Conservation (phyloP, 306 rosid species). For the Vigna reflexopilosa region DNA sequence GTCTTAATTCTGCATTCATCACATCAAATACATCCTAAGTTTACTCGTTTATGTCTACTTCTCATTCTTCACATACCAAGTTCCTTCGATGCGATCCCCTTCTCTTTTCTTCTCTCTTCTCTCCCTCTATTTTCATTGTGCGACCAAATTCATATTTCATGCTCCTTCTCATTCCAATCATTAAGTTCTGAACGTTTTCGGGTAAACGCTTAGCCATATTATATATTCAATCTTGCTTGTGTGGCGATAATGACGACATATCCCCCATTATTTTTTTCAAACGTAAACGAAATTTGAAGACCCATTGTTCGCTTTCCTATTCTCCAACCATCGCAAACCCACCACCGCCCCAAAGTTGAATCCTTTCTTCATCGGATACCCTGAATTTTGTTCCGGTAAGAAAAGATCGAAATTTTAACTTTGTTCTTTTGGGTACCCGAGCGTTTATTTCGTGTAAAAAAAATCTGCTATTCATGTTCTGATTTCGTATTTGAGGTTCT, state of each 20-base stretch:
- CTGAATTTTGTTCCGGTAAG: constrained; percentile 56
- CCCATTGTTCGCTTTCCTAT: constrained; percentile 34
- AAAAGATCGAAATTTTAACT: constrained; percentile 38
- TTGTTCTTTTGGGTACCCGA: constrained; percentile 32
- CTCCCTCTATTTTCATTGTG: neutral
- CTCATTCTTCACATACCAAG: neutral
- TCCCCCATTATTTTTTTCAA: constrained; percentile 3
- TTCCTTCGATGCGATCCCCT: neutral
- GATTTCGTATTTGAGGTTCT: constrained; percentile 21
- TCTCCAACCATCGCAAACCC: constrained; percentile 5
- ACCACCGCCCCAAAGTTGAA: constrained; percentile 11
- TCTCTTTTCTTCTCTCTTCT: neutral
- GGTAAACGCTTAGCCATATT: neutral
- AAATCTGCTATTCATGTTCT: neutral
- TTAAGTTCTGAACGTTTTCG: neutral
- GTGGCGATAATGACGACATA: constrained; percentile 6
- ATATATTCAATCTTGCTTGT: neutral
- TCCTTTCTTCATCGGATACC: constrained; percentile 47
- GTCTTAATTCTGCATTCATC: neutral
- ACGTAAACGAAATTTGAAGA: constrained; percentile 2
- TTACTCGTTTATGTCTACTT: neutral
- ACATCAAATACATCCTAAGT: neutral
- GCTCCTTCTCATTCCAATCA: neutral
- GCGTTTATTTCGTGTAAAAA: neutral
- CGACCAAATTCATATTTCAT: neutral